These are phyloP conservation scores for Aspergillus affinis DNA, from an alignment of 495 filamentous ascomycete genomes.

Conservation along the genomic window DNA sequence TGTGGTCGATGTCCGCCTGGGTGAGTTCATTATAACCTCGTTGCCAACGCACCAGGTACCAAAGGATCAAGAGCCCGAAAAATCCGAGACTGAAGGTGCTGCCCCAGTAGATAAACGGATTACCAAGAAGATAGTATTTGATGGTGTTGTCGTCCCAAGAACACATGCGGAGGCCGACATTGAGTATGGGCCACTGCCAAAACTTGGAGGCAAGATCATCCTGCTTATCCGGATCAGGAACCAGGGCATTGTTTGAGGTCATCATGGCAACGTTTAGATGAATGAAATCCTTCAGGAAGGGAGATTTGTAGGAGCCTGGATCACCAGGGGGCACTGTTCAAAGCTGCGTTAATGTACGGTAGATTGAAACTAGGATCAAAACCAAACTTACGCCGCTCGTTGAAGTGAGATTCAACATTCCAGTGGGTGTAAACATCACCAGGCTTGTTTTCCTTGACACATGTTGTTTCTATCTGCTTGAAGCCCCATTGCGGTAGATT, in stretches of 20 bases:
- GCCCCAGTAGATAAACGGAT: conserved; percentile 95
- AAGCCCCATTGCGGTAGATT: conserved; percentile 99
- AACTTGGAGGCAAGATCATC: conserved; percentile 95
- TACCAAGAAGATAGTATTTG: conserved; percentile 98
- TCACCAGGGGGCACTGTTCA: conserved; percentile 80
- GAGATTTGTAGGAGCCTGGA: conserved; percentile 91
- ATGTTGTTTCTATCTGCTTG: conserved; percentile 98
- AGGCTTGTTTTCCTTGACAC: conserved; percentile 89
- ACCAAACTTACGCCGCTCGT: conserved; percentile 79
- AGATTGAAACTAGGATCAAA: neutral
- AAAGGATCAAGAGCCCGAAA: conserved; percentile 68
- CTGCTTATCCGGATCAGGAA: conserved; percentile 98
- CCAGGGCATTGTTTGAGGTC: conserved; percentile 98
- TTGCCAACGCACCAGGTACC: conserved; percentile 95
- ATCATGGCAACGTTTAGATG: conserved; percentile 99
- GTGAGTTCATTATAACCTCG: conserved; percentile 86
- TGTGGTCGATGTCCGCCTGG: conserved; percentile 77
- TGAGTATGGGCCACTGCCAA: conserved; percentile 97
- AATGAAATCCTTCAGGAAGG: conserved; percentile 94
- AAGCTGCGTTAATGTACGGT: conserved; percentile 12
- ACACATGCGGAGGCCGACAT: conserved; percentile 97
- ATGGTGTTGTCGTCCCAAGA: conserved; percentile 94
- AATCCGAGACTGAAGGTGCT: conserved; percentile 74
- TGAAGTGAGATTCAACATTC: conserved; percentile 95
- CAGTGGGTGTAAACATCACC: conserved; percentile 95